These are phyloP conservation scores for Xylaria sp. DNA, from an alignment of 2,329 filamentous ascomycete species.

Conservation along the genomic window DNA sequence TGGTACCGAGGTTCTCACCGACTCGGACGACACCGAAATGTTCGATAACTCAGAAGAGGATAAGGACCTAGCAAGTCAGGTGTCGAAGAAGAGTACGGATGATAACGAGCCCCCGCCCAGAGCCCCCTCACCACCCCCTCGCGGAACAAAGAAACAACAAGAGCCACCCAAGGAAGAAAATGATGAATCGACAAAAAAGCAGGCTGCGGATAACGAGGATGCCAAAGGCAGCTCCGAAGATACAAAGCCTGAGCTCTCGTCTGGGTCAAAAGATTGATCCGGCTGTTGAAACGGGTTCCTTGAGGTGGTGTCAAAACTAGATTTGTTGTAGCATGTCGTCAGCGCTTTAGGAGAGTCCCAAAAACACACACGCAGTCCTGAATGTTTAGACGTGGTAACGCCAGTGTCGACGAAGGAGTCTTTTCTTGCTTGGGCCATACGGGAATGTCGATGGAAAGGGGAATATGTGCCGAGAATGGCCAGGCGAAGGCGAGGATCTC, in stretches of 20 bases:
- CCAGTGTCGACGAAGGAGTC: conserved; percentile 42
- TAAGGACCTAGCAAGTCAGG: conserved; percentile 86
- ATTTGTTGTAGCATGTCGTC: conserved; percentile 34
- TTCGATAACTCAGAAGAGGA: conserved; percentile 89
- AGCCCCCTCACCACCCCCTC: conserved; percentile 50
- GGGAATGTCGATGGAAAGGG: conserved; percentile 35
- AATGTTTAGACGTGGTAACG: conserved; percentile 43
- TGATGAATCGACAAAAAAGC: conserved; percentile 44
- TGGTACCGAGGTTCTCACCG: conserved; percentile 90
- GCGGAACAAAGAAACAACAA: conserved; percentile 47
- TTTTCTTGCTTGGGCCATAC: conserved; percentile 43
- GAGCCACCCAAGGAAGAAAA: conserved; percentile 41
- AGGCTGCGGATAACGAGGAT: conserved; percentile 41
- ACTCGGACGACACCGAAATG: conserved; percentile 91
- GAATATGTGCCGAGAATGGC: conserved; percentile 33
- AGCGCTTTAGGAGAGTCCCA: conserved; percentile 39
- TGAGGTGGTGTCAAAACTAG: conserved; percentile 21
- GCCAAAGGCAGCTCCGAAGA: conserved; percentile 45
- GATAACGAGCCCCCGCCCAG: conserved; percentile 48
- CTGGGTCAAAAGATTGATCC: conserved; percentile 45
- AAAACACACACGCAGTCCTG: conserved; percentile 35
- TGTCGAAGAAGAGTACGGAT: conserved; percentile 68
- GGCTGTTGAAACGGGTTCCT: conserved; percentile 22
- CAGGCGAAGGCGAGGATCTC: conserved; percentile 26
- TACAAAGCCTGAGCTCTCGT: conserved; percentile 42